Base-by-base conservation (phyloP, 306 rosid species). In the Quercus bicolor region DNA sequence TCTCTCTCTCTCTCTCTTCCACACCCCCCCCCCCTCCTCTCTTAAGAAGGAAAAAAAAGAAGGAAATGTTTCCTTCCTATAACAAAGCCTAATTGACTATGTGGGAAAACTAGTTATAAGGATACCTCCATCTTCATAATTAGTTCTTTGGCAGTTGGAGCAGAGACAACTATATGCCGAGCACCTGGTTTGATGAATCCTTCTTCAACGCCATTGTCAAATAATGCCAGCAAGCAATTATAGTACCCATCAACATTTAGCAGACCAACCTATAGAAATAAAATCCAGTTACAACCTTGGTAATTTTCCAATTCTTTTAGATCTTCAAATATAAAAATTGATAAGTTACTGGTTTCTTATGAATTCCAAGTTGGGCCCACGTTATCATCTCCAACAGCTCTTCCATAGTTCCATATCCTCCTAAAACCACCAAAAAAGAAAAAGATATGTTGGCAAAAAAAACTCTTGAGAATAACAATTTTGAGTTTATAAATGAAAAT, bases 331-430 rank as follows among this genome's bases (percentile, higher is more conserved):
- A 70, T 40, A 43, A 80, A 77, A 75, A 59, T 26, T 34, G 64
- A 72, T 9, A 68, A 21, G 57, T 81, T 84, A 94, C 98, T 70
- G 98, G 92, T 74, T 94, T 94, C 82, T 84, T 90, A 77, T 94
- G 98, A 86, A 94, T 94, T 72, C 97, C 98, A 34, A 94, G 96
- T 70, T 94, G 98, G 62, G 96, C 91, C 98, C 98, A 92, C 48
- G 98, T 92, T 84, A 94, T 94, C 92, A 94, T 90, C 88, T 92
- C 97, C 89, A 94, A 65, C 74, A 89, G 87, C 85, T 94, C 98
- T 82, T 94, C 98, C 98, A 94, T 90, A 23, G 98, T 94, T 85
- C 98, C 98, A 83, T 94, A 94, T 75, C 98, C 98, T 89, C 98
- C 98, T 94, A 70, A 52, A 60, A 52, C 52, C 71, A 31, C 43